Conservation (phyloP, 805 yeast species). For the Candida pseudofarinosa region DNA sequence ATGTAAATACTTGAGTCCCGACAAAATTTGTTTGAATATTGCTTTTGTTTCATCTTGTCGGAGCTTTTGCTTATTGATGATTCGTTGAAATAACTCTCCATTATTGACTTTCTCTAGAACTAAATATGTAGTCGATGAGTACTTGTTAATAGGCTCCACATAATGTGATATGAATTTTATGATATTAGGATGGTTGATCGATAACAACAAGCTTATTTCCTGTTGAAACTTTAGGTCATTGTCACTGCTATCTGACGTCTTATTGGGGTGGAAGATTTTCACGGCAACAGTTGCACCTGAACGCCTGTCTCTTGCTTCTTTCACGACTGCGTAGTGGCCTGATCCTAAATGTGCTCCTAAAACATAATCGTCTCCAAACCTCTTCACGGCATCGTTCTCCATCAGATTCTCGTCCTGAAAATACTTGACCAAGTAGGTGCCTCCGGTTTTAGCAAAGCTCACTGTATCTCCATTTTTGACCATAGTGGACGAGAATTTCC, state of each 20-base stretch:
- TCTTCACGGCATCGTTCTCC: constrained; percentile 16
- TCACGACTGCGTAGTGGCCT: constrained; percentile 81
- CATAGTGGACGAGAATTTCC: constrained; percentile 45
- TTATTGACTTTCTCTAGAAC: constrained; percentile 71
- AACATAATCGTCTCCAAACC: constrained; percentile 56
- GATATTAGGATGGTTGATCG: constrained; percentile 66
- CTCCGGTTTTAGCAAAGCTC: constrained; percentile 50
- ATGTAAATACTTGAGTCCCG: constrained; percentile 38
- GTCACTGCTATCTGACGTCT: constrained; percentile 14
- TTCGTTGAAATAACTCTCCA: constrained; percentile 73
- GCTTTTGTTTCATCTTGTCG: constrained; percentile 60
- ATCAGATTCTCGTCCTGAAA: constrained; percentile 18
- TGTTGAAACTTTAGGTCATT: constrained; percentile 50
- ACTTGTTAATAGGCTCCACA: constrained; percentile 50
- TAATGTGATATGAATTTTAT: constrained; percentile 60
- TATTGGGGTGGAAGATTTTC: constrained; percentile 64
- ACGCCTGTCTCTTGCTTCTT: constrained; percentile 56
- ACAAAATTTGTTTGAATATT: constrained; percentile 46
- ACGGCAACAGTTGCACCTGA: constrained; percentile 67
- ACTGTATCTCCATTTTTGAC: constrained; percentile 63
- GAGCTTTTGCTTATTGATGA: constrained; percentile 59
- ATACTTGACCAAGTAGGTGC: constrained; percentile 48
- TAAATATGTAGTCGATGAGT: constrained; percentile 51
- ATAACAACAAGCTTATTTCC: constrained; percentile 62
- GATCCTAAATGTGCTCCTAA: constrained; percentile 61